Conservation (phyloP, 345 rosid genomes). For the Bruguiera gymnorhiza region DNA sequence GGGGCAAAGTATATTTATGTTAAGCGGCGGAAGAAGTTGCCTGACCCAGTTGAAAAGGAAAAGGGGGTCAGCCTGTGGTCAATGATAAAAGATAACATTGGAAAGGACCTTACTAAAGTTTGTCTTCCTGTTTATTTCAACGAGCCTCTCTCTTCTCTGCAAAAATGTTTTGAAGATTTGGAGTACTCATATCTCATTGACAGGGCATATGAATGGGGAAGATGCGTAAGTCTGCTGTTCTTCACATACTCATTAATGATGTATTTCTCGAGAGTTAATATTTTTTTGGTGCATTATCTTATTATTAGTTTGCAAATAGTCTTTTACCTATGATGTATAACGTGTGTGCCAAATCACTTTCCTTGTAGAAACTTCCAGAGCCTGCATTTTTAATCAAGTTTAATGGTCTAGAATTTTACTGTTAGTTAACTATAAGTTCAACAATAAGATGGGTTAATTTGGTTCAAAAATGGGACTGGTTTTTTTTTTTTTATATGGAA, state of each 20-base stretch:
- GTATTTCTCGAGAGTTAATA: too few species aligned
- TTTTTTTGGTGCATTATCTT: too few species aligned
- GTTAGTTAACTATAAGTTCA: too few species aligned
- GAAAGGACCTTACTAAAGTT: constrained; percentile 71
- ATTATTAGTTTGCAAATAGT: background rate
- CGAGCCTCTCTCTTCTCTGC: constrained; percentile 95
- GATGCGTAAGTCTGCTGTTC: constrained; percentile 50
- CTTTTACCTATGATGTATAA: background rate
- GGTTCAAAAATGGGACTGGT: too few species aligned
- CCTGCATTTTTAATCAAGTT: too few species aligned
- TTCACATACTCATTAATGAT: too few species aligned
- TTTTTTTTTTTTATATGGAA: background rate
- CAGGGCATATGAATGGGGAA: constrained; percentile 90
- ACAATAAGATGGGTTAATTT: too few species aligned
- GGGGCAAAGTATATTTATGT: constrained; percentile 63
- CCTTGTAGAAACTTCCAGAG: too few species aligned
- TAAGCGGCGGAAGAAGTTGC: constrained; percentile 81
- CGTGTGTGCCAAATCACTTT: too few species aligned
- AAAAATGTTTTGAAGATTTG: constrained; percentile 95
- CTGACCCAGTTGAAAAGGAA: constrained; percentile 88
- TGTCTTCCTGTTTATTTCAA: constrained; percentile 99
- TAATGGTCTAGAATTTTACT: too few species aligned
- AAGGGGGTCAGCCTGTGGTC: constrained; percentile 97
- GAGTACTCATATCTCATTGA: constrained; percentile 93
- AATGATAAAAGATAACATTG: constrained; percentile 98